Base-by-base conservation (phyloP, 306 rosid genomes). In the Vicia villosa region DNA sequence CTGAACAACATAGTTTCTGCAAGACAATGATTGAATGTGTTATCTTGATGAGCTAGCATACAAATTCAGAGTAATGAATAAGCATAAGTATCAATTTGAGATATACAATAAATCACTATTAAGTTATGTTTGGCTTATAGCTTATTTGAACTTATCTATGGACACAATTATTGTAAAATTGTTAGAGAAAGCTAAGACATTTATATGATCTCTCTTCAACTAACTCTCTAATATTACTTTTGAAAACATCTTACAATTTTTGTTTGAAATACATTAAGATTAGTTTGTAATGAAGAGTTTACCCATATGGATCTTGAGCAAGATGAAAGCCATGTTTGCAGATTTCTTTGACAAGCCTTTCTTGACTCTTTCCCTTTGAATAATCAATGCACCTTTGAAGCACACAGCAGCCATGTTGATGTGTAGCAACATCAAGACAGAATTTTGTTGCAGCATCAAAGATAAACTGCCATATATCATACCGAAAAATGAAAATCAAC, bases 1-100 rank as follows among this genome's bases (percentile, higher is more conserved):
- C 63, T 90, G 96, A 59, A 90, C 82, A 32, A 90, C 96, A 84
- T 86, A 90, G 28, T 90, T 90, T 77, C 96, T 90, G 88, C 56
- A 7, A 59, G 3, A 64, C 30, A 47, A 47, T 47, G 32, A 41
- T 19, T 30, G 30, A 1, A 66, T 46, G 6, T 66, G 32, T 66
- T 47, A 66, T 51, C 67, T 54, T 17, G 10, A 26, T 24, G 51
- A 5, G 20, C 30, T 40, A 55, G 55, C 32, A 42, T 17, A 45
- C 37, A 77, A 64, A 10, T 24, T 20, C 54, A 70, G 10, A 22
- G 57, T 9, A 10, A 37, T n/a, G 15, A 34, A 67, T 15, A 67
- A 38, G 19, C 11, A 42, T 42, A 42, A 42, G 7, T 15, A 14
- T 46, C 52, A 46, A n/a, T 15, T 5, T 46, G 21, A 15, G 11